Percentiles rank a stretch among this genome's conserved stretches.
Evolutionary conservation across 176 grass and related monocot genomes (phyloP).

Genomic region (Thalia dealbata): DNA sequence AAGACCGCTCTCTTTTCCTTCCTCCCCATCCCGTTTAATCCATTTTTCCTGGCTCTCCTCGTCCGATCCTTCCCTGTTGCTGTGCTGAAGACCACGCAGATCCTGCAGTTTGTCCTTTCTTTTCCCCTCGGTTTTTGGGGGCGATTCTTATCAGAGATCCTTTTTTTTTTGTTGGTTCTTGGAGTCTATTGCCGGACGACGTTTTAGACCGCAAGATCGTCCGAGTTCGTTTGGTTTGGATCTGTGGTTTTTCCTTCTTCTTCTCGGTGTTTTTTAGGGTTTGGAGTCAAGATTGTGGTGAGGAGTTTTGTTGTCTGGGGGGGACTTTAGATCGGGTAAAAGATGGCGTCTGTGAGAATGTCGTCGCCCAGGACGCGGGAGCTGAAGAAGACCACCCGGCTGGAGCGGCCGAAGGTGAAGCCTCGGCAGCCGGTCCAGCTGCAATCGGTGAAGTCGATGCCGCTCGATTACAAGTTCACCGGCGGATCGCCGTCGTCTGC

Average conservation of each 20-base stretch:
- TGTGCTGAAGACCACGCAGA: slow-evolving; percentile 1
- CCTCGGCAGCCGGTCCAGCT: slow-evolving; percentile 46
- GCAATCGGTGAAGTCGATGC: slow-evolving; percentile 64
- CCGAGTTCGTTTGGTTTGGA: not conserved
- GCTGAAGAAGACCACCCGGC: slow-evolving; percentile 9
- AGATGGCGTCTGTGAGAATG: slow-evolving; percentile 81
- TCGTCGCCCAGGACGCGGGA: slow-evolving; percentile 18
- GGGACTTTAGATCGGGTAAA: slow-evolving; percentile 9
- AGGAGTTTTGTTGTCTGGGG: slow-evolving; percentile 3
- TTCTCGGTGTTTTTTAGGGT: not conserved
- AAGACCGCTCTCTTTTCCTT: not conserved
- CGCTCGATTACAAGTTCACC: slow-evolving; percentile 52
- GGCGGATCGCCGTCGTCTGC: slow-evolving; percentile 2
- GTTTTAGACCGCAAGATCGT: not conserved
- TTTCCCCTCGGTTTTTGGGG: not conserved
- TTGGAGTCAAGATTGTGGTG: not conserved
- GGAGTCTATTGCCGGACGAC: not conserved
- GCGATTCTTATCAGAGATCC: not conserved
- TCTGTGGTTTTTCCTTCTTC: not conserved
- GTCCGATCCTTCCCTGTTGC: not conserved
- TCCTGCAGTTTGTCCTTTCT: not conserved
- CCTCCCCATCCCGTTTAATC: not conserved
- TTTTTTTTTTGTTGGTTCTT: not conserved
- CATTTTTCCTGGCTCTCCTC: not conserved
- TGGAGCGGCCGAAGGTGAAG: slow-evolving; percentile 45